phyloP scores from a whole-genome alignment of 176 grass and related monocot species.

The Neostapfia colusana region DNA sequence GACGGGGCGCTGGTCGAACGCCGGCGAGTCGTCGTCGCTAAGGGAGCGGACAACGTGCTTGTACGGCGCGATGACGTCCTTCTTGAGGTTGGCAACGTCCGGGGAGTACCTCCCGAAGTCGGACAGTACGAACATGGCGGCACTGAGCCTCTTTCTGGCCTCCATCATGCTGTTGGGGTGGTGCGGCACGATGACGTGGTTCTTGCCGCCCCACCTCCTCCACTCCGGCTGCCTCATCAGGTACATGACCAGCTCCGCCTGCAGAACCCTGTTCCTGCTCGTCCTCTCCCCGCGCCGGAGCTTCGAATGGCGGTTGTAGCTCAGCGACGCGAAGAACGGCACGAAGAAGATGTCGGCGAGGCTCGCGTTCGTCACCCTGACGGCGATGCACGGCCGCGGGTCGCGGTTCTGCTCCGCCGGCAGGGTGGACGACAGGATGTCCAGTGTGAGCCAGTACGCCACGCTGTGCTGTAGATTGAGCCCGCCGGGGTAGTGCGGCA shows the following conservation, averaged over 20 bases:
- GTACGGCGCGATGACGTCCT: constrained; percentile 84
- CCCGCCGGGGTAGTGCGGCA: constrained; percentile 74
- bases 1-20: constrained; percentile 49
- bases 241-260: constrained; percentile 65
- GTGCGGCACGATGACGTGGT: constrained; percentile 82
- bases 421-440: constrained; percentile 60
- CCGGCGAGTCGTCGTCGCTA: constrained; percentile 47
- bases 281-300: constrained; percentile 45
- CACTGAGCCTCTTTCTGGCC: constrained; percentile 54
- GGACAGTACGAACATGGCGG: constrained; percentile 72
- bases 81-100: constrained; percentile 75
- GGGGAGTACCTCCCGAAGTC: constrained; percentile 81
- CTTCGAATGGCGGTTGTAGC: constrained; percentile 83
- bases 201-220: constrained; percentile 55
- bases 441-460: constrained; percentile 80
- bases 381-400: constrained; percentile 52
- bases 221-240: constrained; percentile 54
- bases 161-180: constrained; percentile 91
- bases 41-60: constrained; percentile 66
- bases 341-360: constrained; percentile 74
- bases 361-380: constrained; percentile 66
- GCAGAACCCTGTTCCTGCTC: constrained; percentile 55
- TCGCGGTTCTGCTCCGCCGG: not conserved
- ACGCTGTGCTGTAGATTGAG: constrained; percentile 94
- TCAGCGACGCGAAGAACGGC: constrained; percentile 86